Percentiles rank a stretch among this genome's conserved stretches.
These are phyloP conservation scores for Silene coronaria DNA, from an alignment of 179 eudicot species.

Conservation along the genomic window DNA sequence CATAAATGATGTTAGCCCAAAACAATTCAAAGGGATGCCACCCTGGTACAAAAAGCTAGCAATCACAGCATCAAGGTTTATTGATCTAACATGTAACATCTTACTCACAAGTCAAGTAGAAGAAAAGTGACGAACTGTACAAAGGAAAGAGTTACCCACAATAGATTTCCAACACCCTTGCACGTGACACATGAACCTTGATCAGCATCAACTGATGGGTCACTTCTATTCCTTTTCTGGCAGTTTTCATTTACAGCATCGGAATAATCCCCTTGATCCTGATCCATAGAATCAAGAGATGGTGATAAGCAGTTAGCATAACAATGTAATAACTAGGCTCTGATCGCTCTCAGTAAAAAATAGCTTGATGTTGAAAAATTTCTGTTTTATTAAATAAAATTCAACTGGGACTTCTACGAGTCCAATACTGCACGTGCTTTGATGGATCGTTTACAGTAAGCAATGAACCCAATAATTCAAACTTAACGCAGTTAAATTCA, in stretches of 20 bases:
- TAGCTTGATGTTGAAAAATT: neutral
- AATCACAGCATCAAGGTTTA: neutral
- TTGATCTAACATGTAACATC: neutral
- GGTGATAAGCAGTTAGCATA: neutral
- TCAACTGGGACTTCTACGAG: neutral
- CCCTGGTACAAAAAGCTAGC: neutral
- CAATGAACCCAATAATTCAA: neutral
- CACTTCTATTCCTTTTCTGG: constrained; percentile 15
- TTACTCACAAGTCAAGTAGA: neutral
- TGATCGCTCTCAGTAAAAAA: neutral
- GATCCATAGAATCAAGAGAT: constrained; percentile 35
- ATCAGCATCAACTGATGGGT: constrained; percentile 26
- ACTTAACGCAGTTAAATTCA: neutral
- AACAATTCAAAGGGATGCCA: neutral
- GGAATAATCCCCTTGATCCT: constrained; percentile 41
- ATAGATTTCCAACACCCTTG: constrained; percentile 49
- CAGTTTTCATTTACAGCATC: constrained; percentile 21
- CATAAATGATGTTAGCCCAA: neutral
- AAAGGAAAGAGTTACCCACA: constrained; percentile 48
- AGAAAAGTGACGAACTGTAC: neutral
- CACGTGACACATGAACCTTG: constrained; percentile 38
- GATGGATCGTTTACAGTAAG: neutral
- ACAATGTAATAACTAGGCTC: neutral
- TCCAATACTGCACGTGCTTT: neutral
- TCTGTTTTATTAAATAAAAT: neutral